These are phyloP conservation scores for Spinacia oleracea DNA, from an alignment of 179 eudicot genomes.

Conservation along the genomic window DNA sequence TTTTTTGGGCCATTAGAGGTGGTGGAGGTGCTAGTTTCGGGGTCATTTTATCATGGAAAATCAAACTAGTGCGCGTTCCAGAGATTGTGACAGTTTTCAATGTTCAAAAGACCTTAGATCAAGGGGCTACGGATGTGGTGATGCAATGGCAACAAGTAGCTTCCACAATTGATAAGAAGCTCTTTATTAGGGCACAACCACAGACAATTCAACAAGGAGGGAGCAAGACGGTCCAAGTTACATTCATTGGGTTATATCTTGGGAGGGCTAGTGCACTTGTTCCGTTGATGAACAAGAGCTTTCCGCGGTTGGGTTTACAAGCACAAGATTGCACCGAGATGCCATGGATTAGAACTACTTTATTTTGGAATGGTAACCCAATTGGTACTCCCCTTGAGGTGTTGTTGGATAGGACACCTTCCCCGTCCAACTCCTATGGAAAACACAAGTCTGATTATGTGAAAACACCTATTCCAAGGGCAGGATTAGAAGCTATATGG, in stretches of 20 bases:
- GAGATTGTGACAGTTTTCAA: slow-evolving; percentile 28
- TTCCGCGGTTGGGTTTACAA: slow-evolving; percentile 32
- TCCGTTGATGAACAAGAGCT: slow-evolving; percentile 13
- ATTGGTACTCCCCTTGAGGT: slow-evolving; percentile 3
- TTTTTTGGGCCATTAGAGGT: slow-evolving; percentile 38
- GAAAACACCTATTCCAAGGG: slow-evolving; percentile 28
- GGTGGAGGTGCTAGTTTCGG: slow-evolving; percentile 43
- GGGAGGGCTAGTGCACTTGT: slow-evolving; percentile 25
- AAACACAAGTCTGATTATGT: slow-evolving; percentile 41
- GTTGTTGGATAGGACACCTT: slow-evolving; percentile 21
- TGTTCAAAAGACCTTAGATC: slow-evolving; percentile 18
- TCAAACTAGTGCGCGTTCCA: slow-evolving; percentile 33
- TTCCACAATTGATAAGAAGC: slow-evolving; percentile 21
- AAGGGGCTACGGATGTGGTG: slow-evolving; percentile 27
- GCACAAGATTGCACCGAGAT: slow-evolving; percentile 28
- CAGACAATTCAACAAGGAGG: slow-evolving; percentile 7
- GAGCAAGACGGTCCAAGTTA: slow-evolving; percentile 18
- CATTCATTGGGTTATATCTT: slow-evolving; percentile 22
- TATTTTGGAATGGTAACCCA: slow-evolving; percentile 18
- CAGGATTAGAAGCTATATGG: slow-evolving; percentile 33
- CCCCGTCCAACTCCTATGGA: neutral
- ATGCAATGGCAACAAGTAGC: slow-evolving; percentile 35
- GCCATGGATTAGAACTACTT: slow-evolving; percentile 31
- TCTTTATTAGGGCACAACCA: slow-evolving; percentile 31
- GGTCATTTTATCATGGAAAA: slow-evolving; percentile 33